Conservation (phyloP, 495 filamentous ascomycete species). For the Tuber melanosporum region DNA sequence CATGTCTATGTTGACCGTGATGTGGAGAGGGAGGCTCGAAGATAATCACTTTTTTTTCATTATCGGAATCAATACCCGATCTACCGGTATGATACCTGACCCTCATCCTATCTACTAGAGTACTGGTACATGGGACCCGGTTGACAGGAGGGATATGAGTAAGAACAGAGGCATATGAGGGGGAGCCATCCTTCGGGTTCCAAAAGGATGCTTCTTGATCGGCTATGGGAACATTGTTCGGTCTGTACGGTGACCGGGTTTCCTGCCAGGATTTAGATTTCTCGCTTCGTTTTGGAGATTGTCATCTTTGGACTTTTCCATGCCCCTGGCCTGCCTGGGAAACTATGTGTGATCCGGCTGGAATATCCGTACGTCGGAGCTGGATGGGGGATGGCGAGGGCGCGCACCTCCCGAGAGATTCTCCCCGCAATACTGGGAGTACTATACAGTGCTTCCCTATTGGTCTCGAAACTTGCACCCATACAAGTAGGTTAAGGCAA, state of each 20-base stretch:
- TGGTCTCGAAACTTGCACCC: background rate
- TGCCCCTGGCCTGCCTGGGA: no score
- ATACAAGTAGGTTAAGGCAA: background rate
- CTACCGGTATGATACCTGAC: background rate
- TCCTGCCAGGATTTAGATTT: no score
- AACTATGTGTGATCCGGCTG: no score
- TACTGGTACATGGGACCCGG: background rate
- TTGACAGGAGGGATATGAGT: background rate
- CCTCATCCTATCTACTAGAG: background rate
- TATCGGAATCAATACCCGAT: background rate
- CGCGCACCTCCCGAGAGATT: background rate
- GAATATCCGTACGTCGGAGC: background rate
- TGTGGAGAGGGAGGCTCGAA: constrained; percentile 2
- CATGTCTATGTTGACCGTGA: background rate
- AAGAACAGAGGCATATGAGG: background rate
- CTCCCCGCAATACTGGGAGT: background rate
- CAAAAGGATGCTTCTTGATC: no score
- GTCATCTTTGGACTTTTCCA: no score
- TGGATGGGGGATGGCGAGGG: background rate
- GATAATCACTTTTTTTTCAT: background rate
- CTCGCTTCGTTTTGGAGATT: no score
- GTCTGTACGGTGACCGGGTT: no score
- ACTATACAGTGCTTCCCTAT: background rate
- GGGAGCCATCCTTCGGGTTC: background rate
- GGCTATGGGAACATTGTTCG: no score